phyloP scores from a whole-genome alignment of 2,329 filamentous ascomycete genomes.

The Microdochium paspali region DNA sequence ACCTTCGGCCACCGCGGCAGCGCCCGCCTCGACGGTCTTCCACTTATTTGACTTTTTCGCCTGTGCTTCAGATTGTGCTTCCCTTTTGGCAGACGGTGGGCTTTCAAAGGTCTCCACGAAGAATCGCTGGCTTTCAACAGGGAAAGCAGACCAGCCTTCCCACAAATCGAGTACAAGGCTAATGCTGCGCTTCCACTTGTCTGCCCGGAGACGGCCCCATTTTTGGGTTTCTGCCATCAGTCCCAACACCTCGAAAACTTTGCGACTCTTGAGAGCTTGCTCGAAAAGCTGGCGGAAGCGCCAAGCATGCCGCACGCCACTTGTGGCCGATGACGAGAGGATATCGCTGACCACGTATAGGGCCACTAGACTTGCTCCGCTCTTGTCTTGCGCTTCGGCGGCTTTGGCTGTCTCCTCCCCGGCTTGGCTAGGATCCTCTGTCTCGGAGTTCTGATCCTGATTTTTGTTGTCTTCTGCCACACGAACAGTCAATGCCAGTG shows the following conservation, averaged over 20 bases:
- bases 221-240: slow-evolving; percentile 59
- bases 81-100: slow-evolving; percentile 44
- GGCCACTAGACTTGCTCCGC: slow-evolving; percentile 66
- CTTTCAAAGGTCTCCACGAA: slow-evolving; percentile 65
- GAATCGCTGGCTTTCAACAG: slow-evolving; percentile 60
- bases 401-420: slow-evolving; percentile 19
- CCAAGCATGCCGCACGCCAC: slow-evolving; percentile 76
- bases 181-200: slow-evolving; percentile 77
- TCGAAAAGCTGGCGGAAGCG: slow-evolving; percentile 78
- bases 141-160: slow-evolving; percentile 66
- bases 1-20: slow-evolving; percentile 13
- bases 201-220: slow-evolving; percentile 74
- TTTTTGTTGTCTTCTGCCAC: slow-evolving; percentile 46
- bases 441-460: slow-evolving; percentile 25
- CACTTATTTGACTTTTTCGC: slow-evolving; percentile 31
- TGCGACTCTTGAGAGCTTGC: slow-evolving; percentile 53
- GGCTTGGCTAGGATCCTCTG: slow-evolving; percentile 23
- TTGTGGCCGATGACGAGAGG: slow-evolving; percentile 65
- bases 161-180: slow-evolving; percentile 60
- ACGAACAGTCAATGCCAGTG: slow-evolving; percentile 63
- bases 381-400: slow-evolving; percentile 47
- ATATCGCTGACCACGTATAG: slow-evolving; percentile 74
- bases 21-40: slow-evolving; percentile 38
- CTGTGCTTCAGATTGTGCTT: slow-evolving; percentile 18
- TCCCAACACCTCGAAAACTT: slow-evolving; percentile 66